phyloP scores from a whole-genome alignment of 1,284 basidiomycete genomes.

The Rhodotorula sp. region DNA sequence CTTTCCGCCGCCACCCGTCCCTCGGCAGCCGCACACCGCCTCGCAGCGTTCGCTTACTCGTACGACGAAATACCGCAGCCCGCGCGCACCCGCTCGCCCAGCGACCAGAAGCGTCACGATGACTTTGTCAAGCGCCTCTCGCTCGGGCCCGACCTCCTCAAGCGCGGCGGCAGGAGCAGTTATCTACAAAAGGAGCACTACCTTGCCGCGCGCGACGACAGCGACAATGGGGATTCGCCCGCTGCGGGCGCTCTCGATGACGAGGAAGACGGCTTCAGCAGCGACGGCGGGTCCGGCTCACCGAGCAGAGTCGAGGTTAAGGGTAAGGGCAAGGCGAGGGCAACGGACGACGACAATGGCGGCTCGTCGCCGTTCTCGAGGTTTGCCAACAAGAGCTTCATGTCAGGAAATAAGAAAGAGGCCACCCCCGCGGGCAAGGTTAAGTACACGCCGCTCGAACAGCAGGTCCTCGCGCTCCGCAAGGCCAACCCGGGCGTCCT shows the following conservation, averaged over 20 bases:
- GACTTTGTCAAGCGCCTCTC: conserved; percentile 27
- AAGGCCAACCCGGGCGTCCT: conserved; percentile 43
- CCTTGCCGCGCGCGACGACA: conserved; percentile 15
- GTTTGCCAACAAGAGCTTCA: conserved; percentile 17
- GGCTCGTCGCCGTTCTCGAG: not conserved
- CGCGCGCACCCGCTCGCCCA: not conserved
- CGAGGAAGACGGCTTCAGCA: not conserved
- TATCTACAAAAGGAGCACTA: conserved; percentile 37
- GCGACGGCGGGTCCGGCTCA: not conserved
- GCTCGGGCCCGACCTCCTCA: conserved; percentile 9
- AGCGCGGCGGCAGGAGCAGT: conserved; percentile 3
- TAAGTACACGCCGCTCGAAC: conserved; percentile 47
- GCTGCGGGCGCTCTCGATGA: not conserved
- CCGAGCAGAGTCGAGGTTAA: not conserved
- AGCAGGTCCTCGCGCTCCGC: conserved; percentile 45
- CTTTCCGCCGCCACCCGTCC: not conserved
- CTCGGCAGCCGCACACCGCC: not conserved
- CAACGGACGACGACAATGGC: not conserved
- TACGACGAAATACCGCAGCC: not conserved
- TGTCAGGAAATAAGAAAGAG: not conserved
- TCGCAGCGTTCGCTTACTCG: conserved; percentile 17
- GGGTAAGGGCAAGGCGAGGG: conserved; percentile 28
- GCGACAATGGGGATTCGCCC: not conserved
- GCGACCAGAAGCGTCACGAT: conserved; percentile 9
- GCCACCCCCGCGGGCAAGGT: not conserved